Evolutionary conservation across 306 rosid genomes (phyloP), one percentile per base, ranked within the genome.

Genomic region (Crotalaria pallida): DNA sequence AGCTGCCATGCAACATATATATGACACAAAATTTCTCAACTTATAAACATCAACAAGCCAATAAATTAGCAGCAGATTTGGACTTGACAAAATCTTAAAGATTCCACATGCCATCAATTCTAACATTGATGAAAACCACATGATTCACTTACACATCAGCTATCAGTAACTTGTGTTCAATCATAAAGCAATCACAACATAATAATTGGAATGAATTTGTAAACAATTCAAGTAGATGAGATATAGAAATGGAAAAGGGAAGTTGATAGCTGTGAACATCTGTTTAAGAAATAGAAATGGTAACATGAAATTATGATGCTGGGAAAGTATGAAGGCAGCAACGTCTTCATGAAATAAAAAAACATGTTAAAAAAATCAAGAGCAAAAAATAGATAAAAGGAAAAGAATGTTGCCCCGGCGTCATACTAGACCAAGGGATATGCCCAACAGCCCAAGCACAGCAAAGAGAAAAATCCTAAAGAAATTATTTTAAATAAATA

Each of bases 1-100:
- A 89, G 83, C 96, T 89, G n/a, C 84, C 74, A 85, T 62, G 24
- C 41, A 76, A 45, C 50, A n/a, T n/a, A n/a, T n/a, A 51, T 36
- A 58, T 6, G 2, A 69, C 73, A 75, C 13, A 16, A 65, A 43
- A 10, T 15, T 56, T 55, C 67, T 59, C 58, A 71, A 48, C 10
- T 57, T 19, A 69, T 43, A 57, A 64, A 56, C 44, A 62, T 48
- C 40, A 38, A 44, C 50, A 26, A 38, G 52, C 50, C 58, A 21
- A 16, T 23, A 6, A 65, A 34, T n/a, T 31, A 63, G 19, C 18
- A 33, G 23, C 15, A 58, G 48, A 18, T 38, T 12, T 26, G 2
- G 4, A 44, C 56, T 48, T 48, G 13, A 21, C 56, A 48, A 50
- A 15, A 19, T 21, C 21, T 62, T 33, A 22, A 18, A 69, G 22